phyloP scores from a whole-genome alignment of 78 protist species.

The Tieghemostelium lacteum region DNA sequence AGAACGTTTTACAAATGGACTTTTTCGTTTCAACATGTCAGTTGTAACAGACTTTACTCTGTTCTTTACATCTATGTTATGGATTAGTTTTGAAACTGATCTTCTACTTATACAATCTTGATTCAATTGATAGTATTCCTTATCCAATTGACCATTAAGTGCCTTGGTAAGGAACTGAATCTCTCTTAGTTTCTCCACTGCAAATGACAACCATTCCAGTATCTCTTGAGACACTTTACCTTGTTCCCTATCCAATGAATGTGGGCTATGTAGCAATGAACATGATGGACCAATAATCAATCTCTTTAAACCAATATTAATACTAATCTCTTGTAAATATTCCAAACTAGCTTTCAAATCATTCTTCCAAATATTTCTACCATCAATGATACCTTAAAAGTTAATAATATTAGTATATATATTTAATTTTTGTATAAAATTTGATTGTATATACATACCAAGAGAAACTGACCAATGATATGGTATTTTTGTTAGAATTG shows the following conservation, averaged over 20 bases:
- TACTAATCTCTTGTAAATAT: not conserved
- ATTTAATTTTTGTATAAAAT: not conserved
- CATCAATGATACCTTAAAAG: conserved; percentile 66
- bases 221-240: conserved; percentile 27
- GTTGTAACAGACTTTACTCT: conserved; percentile 50
- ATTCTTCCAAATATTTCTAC: conserved; percentile 87
- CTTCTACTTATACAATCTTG: not conserved
- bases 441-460: conserved; percentile 10
- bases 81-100: conserved; percentile 15
- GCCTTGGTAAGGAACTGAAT: conserved; percentile 59
- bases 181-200: conserved; percentile 81
- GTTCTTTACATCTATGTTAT: conserved; percentile 21
- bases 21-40: conserved; percentile 69
- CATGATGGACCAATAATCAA: conserved; percentile 82
- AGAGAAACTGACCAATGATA: not conserved
- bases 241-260: conserved; percentile 39
- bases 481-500: not conserved
- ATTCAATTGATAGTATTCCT: conserved; percentile 16
- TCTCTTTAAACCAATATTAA: conserved; percentile 4
- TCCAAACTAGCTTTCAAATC: not conserved
- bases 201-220: conserved; percentile 84
- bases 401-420: not conserved
- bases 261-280: conserved; percentile 82
- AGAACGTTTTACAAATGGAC: conserved; percentile 37
- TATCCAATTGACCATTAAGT: not conserved